Base-by-base conservation (phyloP, 768 basidiomycete genomes). In the Tricholoma bakamatsutake region DNA sequence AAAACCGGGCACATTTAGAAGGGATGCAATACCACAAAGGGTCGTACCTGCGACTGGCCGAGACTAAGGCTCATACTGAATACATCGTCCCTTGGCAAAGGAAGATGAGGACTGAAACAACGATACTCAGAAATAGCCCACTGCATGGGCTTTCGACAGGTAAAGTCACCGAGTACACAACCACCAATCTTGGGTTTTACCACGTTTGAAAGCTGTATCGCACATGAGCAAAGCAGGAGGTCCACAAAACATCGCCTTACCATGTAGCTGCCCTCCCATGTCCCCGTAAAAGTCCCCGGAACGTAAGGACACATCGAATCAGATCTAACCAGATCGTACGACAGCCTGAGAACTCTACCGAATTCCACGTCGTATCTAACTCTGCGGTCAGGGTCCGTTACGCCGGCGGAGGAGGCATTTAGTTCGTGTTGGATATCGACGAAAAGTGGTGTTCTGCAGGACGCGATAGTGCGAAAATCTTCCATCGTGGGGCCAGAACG, bases 211-310 rank as follows among this genome's bases (percentile, higher is more conserved):
- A 65, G 49, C 57, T 59, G 52, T 24, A 52, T 42, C 54, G 31
- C 27, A 43, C 9, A 30, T 43, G 47, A 35, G 54, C 40, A 59
- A 39, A 57, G 51, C 40, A 42, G 52, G 13, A 13, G 13, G 39
- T 30, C 40, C 17, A 7, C 45, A 34, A 57, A 50, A 54, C n/a
- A 54, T 54, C 17, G 33, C 63, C 71, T 64, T 60, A 83, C 84
- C 80, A 80, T 80, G 63, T 76, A 81, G 47, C 71, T 72, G 1
- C 84, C 84, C 67, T 84, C 78, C 84, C 84, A 86, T 56, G 78
- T 62, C 3, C 82, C 84, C 28, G 79, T 71, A 53, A 85, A 71
- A 33, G 73, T 65, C 15, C 80, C 80, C 37, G 76, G 75, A 61
- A 69, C 62, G 60, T 73, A 75, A 24, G 65, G 59, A 49, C 64